Base-by-base conservation (phyloP, 495 filamentous ascomycete genomes). In the Xeromyces bisporus region DNA sequence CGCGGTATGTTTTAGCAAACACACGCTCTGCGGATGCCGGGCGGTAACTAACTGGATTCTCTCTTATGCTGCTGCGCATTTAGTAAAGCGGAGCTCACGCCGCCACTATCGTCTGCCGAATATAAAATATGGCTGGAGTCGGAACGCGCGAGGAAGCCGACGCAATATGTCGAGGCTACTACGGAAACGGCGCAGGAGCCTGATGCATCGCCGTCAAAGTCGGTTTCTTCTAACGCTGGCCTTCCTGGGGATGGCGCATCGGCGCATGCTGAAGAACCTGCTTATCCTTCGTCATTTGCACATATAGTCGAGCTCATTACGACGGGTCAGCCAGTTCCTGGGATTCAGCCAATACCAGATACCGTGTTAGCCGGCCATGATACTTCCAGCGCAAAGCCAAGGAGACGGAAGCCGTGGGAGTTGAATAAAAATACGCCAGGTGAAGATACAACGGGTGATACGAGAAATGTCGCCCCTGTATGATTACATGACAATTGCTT, bases 251-350 rank as follows among this genome's bases (percentile, higher is more conserved):
- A n/a, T n/a, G n/a, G n/a, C n/a, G n/a, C n/a, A n/a, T n/a, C n/a
- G n/a, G n/a, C 37, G 6, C 31, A 39, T n/a, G 3, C 45, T 15
- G 29, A 43, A 13, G 58, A 66, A 15, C 59, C 72, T 26, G 70
- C 76, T 2, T 93, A 93, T 48, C 89, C 89, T 3, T 74, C 73
- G 15, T 78, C 77, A 2, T 96, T 97, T 45, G 73, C 80, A 16
- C 75, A 87, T 35, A 85, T 97, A 30, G 75, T 93, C 21, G 84
- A 82, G 26, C 71, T 94, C 18, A 82, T 97, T 39, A 78, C 77
- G 3, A 77, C 67, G 12, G 85, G 84, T 26, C 71, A 84, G 48
- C 74, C 77, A 3, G 79, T 97, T 30, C 80, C 84, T 0, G 89
- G 89, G 2, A 91, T 97, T 44, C 74, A 75, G 39, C 65, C 94